phyloP scores from a whole-genome alignment of 345 rosid genomes.

The Citrus mangshanensis region DNA sequence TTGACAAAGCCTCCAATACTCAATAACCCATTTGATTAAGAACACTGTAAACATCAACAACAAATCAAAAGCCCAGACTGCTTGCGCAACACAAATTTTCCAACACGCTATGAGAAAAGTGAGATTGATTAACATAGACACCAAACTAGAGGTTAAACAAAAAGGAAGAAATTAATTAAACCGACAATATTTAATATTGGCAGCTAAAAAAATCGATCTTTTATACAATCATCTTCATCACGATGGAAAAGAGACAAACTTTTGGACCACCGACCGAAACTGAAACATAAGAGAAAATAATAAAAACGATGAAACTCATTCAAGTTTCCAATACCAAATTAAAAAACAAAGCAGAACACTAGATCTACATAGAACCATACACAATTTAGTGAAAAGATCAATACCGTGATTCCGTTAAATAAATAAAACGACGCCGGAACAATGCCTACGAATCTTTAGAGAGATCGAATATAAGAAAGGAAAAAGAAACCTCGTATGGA shows the following conservation, averaged over 20 bases:
- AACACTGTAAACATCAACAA: neutral
- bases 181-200: neutral
- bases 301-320: neutral
- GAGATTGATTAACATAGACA: no score
- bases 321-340: neutral
- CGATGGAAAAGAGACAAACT: neutral
- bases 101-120: no score
- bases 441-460: neutral
- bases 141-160: neutral
- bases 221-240: neutral
- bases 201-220: neutral
- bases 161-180: neutral
- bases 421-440: neutral
- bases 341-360: neutral
- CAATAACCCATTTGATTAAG: no score
- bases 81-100: no score
- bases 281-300: neutral
- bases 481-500: conserved; percentile 6
- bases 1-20: no score
- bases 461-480: neutral
- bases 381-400: neutral
- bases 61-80: neutral
- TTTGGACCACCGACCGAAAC: neutral
- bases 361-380: neutral
- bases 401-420: neutral